Percentiles rank a stretch among this genome's conserved stretches.
Conservation (phyloP, 108 stramenopile species). For the Cyclotella sp. region DNA sequence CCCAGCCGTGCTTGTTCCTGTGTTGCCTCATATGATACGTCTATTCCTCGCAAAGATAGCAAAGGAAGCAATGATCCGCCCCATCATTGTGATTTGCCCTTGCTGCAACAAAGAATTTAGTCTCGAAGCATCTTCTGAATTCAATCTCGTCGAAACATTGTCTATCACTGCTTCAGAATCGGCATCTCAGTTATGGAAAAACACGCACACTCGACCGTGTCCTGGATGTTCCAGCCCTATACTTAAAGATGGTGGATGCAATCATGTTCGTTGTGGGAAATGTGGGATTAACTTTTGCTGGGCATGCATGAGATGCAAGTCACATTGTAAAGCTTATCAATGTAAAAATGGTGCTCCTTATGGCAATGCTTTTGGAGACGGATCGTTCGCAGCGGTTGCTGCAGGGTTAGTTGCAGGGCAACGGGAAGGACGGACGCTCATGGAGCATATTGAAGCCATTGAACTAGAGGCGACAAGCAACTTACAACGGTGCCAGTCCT, state of each 20-base stretch:
- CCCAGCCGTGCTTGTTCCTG: slow-evolving; percentile 29
- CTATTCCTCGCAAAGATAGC: slow-evolving; percentile 42
- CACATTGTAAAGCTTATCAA: slow-evolving; percentile 52
- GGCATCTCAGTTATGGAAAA: slow-evolving; percentile 61
- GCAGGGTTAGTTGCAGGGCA: slow-evolving; percentile 19
- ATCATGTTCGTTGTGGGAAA: slow-evolving; percentile 56
- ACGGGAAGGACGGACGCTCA: slow-evolving; percentile 32
- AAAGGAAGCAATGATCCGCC: slow-evolving; percentile 40
- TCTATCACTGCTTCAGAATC: slow-evolving; percentile 40
- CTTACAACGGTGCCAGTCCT: slow-evolving; percentile 7
- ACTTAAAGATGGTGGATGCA: slow-evolving; percentile 55
- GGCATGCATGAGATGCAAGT: slow-evolving; percentile 67
- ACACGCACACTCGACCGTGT: slow-evolving; percentile 40
- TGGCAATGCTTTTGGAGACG: slow-evolving; percentile 56
- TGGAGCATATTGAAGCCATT: slow-evolving; percentile 40
- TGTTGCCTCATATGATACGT: slow-evolving; percentile 36
- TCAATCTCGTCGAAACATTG: slow-evolving; percentile 17
- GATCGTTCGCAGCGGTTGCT: slow-evolving; percentile 20
- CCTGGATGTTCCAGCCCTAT: slow-evolving; percentile 50
- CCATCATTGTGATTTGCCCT: slow-evolving; percentile 69
- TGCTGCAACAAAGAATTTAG: slow-evolving; percentile 63
- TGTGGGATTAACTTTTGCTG: slow-evolving; percentile 70
- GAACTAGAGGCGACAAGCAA: slow-evolving; percentile 18
- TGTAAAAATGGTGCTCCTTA: slow-evolving; percentile 68
- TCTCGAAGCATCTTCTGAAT: slow-evolving; percentile 57